Conservation (phyloP, 106 monocot species). For the Cymbidium sinense region DNA sequence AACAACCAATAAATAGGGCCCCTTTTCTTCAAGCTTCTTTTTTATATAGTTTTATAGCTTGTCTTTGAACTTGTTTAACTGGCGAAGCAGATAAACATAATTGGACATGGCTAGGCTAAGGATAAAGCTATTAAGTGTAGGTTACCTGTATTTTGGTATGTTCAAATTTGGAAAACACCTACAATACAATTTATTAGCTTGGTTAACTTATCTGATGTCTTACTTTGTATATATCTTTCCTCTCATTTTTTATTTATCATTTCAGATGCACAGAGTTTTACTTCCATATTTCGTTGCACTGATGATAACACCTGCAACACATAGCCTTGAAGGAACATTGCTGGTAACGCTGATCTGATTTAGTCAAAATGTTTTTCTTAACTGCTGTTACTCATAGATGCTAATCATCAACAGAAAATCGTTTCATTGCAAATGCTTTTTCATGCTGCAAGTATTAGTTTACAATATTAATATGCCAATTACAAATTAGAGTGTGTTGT, state of each 20-base stretch:
- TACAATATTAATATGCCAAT: no score
- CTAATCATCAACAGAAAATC: not conserved
- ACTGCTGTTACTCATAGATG: not conserved
- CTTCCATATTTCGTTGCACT: constrained; percentile 79
- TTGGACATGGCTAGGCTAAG: no score
- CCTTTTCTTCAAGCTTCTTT: no score
- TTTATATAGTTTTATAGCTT: no score
- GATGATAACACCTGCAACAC: constrained; percentile 66
- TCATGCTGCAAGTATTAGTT: not conserved
- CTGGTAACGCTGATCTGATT: constrained; percentile 38
- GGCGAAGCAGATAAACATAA: no score
- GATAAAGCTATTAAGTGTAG: no score
- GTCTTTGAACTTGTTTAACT: no score
- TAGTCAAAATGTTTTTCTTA: not conserved
- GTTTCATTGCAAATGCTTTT: not conserved
- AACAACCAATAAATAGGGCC: no score
- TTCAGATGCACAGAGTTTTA: constrained; percentile 82
- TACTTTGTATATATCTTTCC: not conserved
- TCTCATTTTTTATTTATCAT: not conserved
- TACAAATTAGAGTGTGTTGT: no score
- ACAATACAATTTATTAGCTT: not conserved
- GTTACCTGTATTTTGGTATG: not conserved
- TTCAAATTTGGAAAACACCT: not conserved
- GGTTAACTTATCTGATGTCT: not conserved
- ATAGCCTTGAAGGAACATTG: constrained; percentile 86